phyloP scores from a whole-genome alignment of 169 alveolate species.

The Perkinsus chesapeaki region DNA sequence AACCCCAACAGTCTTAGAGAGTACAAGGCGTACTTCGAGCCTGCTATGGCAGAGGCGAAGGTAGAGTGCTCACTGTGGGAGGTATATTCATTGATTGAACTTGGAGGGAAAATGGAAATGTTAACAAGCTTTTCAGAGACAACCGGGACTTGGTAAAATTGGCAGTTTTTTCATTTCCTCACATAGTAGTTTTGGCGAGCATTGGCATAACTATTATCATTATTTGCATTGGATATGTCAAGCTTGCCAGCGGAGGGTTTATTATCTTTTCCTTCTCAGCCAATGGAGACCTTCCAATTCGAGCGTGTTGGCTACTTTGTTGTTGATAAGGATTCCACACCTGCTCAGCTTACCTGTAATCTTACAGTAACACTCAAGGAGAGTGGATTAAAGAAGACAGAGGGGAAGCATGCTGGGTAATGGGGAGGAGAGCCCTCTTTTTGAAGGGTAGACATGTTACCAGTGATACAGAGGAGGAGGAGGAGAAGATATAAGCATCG shows the following conservation, averaged over 20 bases:
- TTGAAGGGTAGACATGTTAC: no score
- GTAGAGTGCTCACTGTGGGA: background rate
- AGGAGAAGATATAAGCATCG: no score
- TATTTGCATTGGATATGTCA: constrained; percentile 22
- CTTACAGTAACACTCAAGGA: constrained; percentile 56
- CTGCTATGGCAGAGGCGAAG: background rate
- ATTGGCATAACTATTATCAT: no score
- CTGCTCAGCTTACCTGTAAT: constrained; percentile 36
- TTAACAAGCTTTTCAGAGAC: background rate
- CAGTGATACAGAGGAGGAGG: no score
- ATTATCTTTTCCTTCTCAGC: constrained; percentile 9
- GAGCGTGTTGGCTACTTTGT: constrained; percentile 73
- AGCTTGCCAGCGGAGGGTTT: background rate
- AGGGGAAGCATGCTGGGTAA: background rate
- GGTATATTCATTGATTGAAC: background rate
- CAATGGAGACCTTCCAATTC: constrained; percentile 45
- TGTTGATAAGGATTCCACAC: constrained; percentile 57
- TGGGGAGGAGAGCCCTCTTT: no score
- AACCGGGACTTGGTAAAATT: background rate
- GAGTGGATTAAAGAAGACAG: constrained; percentile 7
- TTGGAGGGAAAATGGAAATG: no score
- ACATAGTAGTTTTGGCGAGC: background rate
- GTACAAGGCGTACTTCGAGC: background rate
- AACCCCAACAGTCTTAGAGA: background rate
- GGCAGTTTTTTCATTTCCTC: background rate